Evolutionary conservation across 139 green algal genomes (phyloP), one percentile per base, ranked within the genome.

Genomic region (Micromonas commoda): DNA sequence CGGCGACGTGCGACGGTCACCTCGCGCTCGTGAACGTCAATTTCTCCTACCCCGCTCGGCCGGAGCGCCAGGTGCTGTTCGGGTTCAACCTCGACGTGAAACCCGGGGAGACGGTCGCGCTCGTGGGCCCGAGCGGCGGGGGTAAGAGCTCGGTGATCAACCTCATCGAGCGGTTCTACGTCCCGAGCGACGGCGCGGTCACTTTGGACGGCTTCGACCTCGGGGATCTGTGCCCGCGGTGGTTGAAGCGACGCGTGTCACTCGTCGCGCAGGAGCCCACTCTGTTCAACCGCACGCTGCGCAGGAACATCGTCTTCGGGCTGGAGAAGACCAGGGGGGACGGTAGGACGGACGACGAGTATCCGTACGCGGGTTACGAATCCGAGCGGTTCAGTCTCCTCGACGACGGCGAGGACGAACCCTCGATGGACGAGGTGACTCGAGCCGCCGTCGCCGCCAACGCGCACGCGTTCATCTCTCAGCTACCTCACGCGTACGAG

Each of bases 121-220:
- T 98, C 35, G 90, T 97, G n/a, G 93, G 94, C 52, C 83, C 87
- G 80, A 90, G 77, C 53, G 94, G 94, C 53, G 88, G 84, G 69
- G 93, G 94, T 76, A 99, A 99, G 80, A 90, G 80, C 64, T 97
- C 92, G 0, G 87, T 97, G n/a, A 85, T 98, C 2, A 70, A 81
- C 31, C 90, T 98, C 1, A 84, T 97, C 16, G 84, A 96, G 83
- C 87, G 93, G 34, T 97, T 96, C 80, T 98, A 98, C 75, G 91
- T 97, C 83, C 87, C 88, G 23, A 3, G 61, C 35, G 1, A 13
- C 1, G 68, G 68, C 31, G 23, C 3, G 20, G 53, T 75, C 21
- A 60, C 2, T n/a, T 26, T 75, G 2, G 68, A 75, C 37, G 68
- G 68, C 4, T 21, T 32, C 37, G 29, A 75, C 37, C 52, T 75